phyloP scores from a whole-genome alignment of 1,284 basidiomycete genomes.

The Heterobasidion annosum region DNA sequence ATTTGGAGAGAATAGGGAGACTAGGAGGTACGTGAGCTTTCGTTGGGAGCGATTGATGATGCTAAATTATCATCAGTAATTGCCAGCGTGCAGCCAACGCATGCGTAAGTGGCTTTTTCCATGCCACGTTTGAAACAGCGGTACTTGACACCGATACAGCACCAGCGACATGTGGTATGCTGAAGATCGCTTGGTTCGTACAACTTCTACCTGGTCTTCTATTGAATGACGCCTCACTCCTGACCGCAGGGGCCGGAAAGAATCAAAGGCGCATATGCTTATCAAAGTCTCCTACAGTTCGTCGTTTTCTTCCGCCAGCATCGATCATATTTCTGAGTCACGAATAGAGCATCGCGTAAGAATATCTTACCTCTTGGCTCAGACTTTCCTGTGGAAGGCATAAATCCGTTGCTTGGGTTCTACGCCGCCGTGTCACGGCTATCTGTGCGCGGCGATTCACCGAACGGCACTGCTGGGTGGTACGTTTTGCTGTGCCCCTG shows the following conservation, averaged over 20 bases:
- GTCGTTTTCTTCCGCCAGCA: conserved; percentile 13
- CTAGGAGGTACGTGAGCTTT: conserved; percentile 52
- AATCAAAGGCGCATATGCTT: conserved; percentile 84
- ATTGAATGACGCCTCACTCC: not conserved
- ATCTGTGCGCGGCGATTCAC: conserved; percentile 61
- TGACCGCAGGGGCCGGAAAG: conserved; percentile 59
- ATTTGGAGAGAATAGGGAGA: conserved; percentile 59
- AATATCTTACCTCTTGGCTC: conserved; percentile 73
- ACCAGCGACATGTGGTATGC: conserved; percentile 92
- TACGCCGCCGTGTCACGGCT: conserved; percentile 81
- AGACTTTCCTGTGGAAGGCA: conserved; percentile 86
- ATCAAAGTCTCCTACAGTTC: conserved; percentile 68
- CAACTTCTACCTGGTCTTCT: not conserved
- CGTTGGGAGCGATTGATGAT: not conserved
- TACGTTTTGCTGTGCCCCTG: conserved; percentile 21
- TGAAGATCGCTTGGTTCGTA: conserved; percentile 60
- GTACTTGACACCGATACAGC: conserved; percentile 21
- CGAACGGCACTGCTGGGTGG: conserved; percentile 80
- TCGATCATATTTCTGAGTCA: conserved; percentile 7
- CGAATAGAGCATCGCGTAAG: conserved; percentile 33
- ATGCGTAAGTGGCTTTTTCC: conserved; percentile 46
- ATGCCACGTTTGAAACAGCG: not conserved
- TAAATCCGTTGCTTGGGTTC: conserved; percentile 77
- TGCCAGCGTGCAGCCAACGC: conserved; percentile 89
- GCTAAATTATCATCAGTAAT: conserved; percentile 51